phyloP scores from a whole-genome alignment of 257 asterid species.

The Plantago major region DNA sequence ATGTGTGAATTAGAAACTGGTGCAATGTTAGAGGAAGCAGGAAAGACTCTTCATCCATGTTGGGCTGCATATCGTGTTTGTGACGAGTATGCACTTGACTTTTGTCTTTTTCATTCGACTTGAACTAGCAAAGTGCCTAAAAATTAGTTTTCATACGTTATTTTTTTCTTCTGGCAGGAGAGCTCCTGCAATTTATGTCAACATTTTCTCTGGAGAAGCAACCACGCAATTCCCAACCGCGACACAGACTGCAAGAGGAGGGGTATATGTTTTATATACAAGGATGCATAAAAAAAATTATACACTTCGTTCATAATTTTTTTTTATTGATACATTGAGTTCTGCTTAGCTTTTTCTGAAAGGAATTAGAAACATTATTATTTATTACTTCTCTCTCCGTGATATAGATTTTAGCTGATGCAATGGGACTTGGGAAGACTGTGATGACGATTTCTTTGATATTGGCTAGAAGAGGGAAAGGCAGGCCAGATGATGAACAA shows the following conservation, averaged over 20 bases:
- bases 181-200: slow-evolving; percentile 71
- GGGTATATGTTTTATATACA: slow-evolving; percentile 36
- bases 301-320: background rate
- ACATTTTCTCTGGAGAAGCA: slow-evolving; percentile 81
- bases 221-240: slow-evolving; percentile 66
- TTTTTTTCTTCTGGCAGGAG: slow-evolving; percentile 40
- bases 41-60: slow-evolving; percentile 77
- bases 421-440: slow-evolving; percentile 93
- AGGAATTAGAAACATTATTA: background rate
- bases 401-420: slow-evolving; percentile 80
- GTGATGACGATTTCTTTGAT: slow-evolving; percentile 87
- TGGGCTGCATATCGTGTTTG: slow-evolving; percentile 84
- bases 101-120: background rate
- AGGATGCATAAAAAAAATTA: background rate
- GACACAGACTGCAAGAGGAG: slow-evolving; percentile 66
- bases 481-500: slow-evolving; percentile 38
- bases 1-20: slow-evolving; percentile 73
- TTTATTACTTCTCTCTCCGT: slow-evolving; percentile 6
- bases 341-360: background rate
- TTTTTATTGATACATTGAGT: background rate
- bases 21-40: slow-evolving; percentile 47
- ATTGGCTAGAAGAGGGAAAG: slow-evolving; percentile 53
- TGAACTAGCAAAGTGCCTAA: background rate
- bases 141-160: background rate
- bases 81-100: slow-evolving; percentile 52